Base-by-base conservation (phyloP, 2,329 filamentous ascomycete genomes). In the Aureobasidium melanogenum region DNA sequence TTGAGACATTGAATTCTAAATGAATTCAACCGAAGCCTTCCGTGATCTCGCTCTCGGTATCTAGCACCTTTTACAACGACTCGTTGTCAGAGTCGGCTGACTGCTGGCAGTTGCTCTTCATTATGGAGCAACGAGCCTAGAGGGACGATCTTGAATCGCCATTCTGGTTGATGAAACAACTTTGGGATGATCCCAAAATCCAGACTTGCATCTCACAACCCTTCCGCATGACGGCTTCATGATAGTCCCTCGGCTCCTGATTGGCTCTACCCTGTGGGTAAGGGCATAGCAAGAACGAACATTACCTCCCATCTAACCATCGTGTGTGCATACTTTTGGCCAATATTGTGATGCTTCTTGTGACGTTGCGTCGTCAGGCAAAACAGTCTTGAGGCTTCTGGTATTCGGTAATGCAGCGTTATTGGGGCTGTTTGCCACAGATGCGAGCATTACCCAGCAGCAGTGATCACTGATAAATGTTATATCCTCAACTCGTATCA, bases 21-120 rank as follows among this genome's bases (percentile, higher is more conserved):
- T 57, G 39, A 38, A 46, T 57, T 47, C 54, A 41, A 19, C 54
- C 54, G 54, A 57, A 30, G 41, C 39, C 54, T 34, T 47, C 54
- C 41, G 41, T 38, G n/a, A 47, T 57, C 32, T 57, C 41, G 41
- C 32, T 57, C 41, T 57, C 41, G 54, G 26, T 57, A 38, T 46
- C 19, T 7, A 36, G 30, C 14, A 46, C 41, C 54, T 57, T 26
- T 47, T 44, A 24, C 39, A 32, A 38, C 36, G 52, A 56, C 12
- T 56, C 52, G 26, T n/a, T 22, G 52, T 56, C 54, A 47, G 41
- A 19, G 28, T 57, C 41, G 39, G 30, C 54, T 57, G 54, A 57
- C 54, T 57, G 41, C 19, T 19, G 30, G 50, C 50, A 26, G 34
- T 39, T 54, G 34, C 22, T 26, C 1, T n/a, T 19, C 24, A 17